Conservation (phyloP, 768 basidiomycete species). For the Krasilnikovozyma curviuscula region DNA sequence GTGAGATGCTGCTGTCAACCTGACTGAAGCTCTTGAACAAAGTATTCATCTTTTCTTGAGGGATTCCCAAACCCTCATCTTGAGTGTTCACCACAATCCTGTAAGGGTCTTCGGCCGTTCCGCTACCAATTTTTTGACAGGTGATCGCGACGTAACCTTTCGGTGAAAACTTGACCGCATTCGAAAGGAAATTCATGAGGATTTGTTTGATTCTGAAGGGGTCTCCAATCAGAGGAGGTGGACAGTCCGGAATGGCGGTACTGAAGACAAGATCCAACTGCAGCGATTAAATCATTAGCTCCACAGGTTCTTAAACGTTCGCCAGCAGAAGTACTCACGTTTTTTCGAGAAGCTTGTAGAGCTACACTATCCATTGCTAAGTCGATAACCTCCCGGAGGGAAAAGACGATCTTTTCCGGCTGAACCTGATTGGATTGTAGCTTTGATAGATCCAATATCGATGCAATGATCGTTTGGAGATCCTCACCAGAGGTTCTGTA, state of each 20-base stretch:
- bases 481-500: constrained; percentile 9
- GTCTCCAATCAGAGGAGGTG: constrained; percentile 18
- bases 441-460: constrained; percentile 1
- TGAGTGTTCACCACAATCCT: constrained; percentile 13
- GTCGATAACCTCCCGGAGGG: constrained; percentile 14
- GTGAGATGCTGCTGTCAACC: constrained; percentile 18
- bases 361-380: not conserved
- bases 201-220: constrained; percentile 20
- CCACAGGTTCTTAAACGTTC: constrained; percentile 18
- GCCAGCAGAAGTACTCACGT: no score
- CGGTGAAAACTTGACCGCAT: constrained; percentile 22
- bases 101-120: constrained; percentile 2
- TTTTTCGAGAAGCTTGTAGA: constrained; percentile 13
- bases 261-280: constrained; percentile 18
- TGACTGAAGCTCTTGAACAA: constrained; percentile 21
- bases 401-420: constrained; percentile 19
- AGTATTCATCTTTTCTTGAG: constrained; percentile 17
- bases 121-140: constrained; percentile 14
- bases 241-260: constrained; percentile 16
- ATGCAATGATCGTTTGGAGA: not conserved
- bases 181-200: constrained; percentile 11
- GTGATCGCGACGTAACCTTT: constrained; percentile 15
- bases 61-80: constrained; percentile 23
- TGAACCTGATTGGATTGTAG: constrained; percentile 15
- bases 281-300: constrained; percentile 17